Evolutionary conservation across 306 rosid genomes (phyloP).

Genomic region (Fragaria nilgerrensis): DNA sequence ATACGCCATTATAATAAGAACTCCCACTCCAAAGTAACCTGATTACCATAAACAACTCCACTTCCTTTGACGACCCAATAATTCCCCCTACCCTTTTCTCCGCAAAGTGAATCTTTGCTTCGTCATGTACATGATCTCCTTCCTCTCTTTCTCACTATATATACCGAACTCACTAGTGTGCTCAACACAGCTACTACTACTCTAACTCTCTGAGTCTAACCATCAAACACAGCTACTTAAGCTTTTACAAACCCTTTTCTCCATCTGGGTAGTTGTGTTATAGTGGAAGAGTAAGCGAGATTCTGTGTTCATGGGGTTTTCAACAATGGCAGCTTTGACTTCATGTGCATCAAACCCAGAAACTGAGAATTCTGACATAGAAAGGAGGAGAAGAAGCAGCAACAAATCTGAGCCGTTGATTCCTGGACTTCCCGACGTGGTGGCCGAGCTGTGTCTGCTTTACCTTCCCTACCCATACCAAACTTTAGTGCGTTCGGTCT

Average conservation of each 20-base stretch:
- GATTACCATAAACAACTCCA: not conserved
- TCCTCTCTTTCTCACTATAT: not conserved
- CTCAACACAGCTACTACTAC: not conserved
- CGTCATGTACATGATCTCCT: slow-evolving; percentile 4
- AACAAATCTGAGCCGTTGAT: slow-evolving; percentile 36
- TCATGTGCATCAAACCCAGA: slow-evolving; percentile 5
- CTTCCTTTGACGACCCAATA: slow-evolving; percentile 18
- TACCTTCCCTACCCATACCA: slow-evolving; percentile 66
- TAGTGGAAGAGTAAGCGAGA: not conserved
- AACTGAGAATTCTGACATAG: not conserved
- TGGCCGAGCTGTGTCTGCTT: slow-evolving; percentile 63
- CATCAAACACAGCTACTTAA: not conserved
- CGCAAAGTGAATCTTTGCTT: slow-evolving; percentile 14
- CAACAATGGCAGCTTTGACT: slow-evolving; percentile 12
- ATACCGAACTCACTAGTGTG: not conserved
- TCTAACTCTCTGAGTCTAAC: not conserved
- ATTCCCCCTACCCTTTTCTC: slow-evolving; percentile 2
- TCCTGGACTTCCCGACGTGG: slow-evolving; percentile 58
- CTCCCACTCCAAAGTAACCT: not conserved
- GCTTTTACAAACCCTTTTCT: not conserved
- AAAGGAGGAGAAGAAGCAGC: not conserved
- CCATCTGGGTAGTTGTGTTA: not conserved
- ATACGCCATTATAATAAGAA: not conserved
- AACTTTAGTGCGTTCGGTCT: slow-evolving; percentile 51
- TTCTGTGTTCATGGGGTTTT: not conserved